Evolutionary conservation across 148 eudicot species (phyloP).

Genomic region (Chenopodium quinoa): DNA sequence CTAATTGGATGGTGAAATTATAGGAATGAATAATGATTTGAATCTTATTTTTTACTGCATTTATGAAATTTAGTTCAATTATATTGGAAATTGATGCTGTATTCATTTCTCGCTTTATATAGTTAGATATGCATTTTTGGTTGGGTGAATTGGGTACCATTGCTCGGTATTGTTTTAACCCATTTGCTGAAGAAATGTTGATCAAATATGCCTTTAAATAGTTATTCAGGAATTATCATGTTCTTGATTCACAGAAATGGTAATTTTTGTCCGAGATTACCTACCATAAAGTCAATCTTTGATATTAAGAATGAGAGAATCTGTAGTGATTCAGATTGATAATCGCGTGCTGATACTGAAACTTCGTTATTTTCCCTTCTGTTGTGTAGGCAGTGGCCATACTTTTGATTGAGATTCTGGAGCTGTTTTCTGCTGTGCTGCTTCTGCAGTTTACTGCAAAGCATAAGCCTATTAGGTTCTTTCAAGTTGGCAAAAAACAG

Average conservation of each 20-base stretch:
- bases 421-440: slow-evolving; percentile 48
- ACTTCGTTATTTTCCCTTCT: slow-evolving; percentile 8
- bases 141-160: neutral
- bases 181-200: neutral
- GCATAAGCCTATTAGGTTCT: slow-evolving; percentile 40
- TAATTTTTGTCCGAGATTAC: neutral
- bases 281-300: neutral
- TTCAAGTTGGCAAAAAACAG: slow-evolving; percentile 36
- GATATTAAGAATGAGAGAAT: neutral
- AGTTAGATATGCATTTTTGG: neutral
- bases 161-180: too few species aligned
- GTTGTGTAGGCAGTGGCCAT: slow-evolving; percentile 52
- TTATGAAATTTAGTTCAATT: too few species aligned
- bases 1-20: too few species aligned
- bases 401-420: slow-evolving; percentile 56
- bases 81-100: neutral
- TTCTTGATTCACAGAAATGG: neutral
- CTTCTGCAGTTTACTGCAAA: slow-evolving; percentile 51
- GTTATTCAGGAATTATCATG: neutral
- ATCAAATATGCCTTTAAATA: neutral
- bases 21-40: too few species aligned
- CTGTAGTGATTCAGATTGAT: neutral
- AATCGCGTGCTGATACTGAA: slow-evolving; percentile 8
- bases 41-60: too few species aligned
- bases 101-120: too few species aligned